Evolutionary conservation across 2,329 filamentous ascomycete genomes (phyloP).

Genomic region (Graphilbum sp.): DNA sequence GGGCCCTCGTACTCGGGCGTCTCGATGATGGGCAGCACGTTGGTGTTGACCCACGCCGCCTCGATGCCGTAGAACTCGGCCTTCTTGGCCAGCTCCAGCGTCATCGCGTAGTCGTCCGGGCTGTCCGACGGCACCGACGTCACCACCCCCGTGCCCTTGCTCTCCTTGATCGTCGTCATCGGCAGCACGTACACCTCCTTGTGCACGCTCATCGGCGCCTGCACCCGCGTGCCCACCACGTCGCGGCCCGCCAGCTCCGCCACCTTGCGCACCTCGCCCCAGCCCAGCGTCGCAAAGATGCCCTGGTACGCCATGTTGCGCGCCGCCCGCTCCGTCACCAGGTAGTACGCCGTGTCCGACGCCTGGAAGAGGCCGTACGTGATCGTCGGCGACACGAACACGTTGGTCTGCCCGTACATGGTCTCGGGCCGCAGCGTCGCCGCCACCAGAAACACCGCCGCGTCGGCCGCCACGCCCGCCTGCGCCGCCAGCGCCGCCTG

Average conservation of each 20-base stretch:
- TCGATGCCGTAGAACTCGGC: constrained; percentile 90
- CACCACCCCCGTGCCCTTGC: constrained; percentile 93
- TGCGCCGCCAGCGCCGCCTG: constrained; percentile 23
- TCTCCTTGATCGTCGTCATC: constrained; percentile 84
- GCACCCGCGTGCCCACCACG: constrained; percentile 73
- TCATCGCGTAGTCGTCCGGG: constrained; percentile 85
- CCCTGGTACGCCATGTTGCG: constrained; percentile 96
- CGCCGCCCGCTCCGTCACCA: constrained; percentile 41
- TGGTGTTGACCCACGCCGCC: constrained; percentile 88
- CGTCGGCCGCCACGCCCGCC: constrained; percentile 50
- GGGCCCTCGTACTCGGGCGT: constrained; percentile 69
- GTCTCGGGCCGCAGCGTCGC: constrained; percentile 89
- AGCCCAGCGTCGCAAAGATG: constrained; percentile 41
- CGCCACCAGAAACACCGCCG: constrained; percentile 76
- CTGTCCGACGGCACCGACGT: constrained; percentile 92
- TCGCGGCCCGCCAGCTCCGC: constrained; percentile 62
- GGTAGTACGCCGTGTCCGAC: constrained; percentile 52
- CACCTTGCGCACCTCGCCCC: constrained; percentile 49
- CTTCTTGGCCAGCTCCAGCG: constrained; percentile 82
- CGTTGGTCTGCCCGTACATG: constrained; percentile 96
- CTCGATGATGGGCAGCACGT: constrained; percentile 77
- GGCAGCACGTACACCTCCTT: constrained; percentile 75
- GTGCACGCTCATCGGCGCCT: constrained; percentile 79
- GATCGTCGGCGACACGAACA: constrained; percentile 84
- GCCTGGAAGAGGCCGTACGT: constrained; percentile 63